Evolutionary conservation across 2,329 filamentous ascomycete genomes (phyloP).

Genomic region (Colletotrichum australisinense): DNA sequence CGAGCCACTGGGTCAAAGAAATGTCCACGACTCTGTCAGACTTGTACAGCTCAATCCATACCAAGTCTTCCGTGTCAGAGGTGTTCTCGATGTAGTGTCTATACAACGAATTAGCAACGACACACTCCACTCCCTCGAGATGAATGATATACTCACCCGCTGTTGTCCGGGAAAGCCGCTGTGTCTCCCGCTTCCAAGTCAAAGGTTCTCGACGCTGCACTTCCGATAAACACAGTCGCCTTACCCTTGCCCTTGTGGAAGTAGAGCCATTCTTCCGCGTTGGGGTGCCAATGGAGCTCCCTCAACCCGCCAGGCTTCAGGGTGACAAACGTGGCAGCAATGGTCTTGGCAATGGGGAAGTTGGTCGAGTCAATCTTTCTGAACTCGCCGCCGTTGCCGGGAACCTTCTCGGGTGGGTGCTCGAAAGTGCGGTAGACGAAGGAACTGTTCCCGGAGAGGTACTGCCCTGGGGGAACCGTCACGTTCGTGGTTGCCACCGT

Average conservation of each 20-base stretch:
- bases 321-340: slow-evolving; percentile 73
- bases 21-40: slow-evolving; percentile 75
- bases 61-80: slow-evolving; percentile 70
- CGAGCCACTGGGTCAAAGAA: slow-evolving; percentile 75
- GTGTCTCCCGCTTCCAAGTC: slow-evolving; percentile 76
- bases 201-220: slow-evolving; percentile 71
- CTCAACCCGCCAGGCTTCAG: slow-evolving; percentile 72
- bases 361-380: slow-evolving; percentile 75
- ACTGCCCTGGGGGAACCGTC: slow-evolving; percentile 51
- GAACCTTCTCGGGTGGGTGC: slow-evolving; percentile 66
- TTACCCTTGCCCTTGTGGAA: slow-evolving; percentile 72
- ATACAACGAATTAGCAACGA: not conserved
- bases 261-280: slow-evolving; percentile 78
- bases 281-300: slow-evolving; percentile 78
- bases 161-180: slow-evolving; percentile 75
- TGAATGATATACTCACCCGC: slow-evolving; percentile 50
- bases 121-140: not conserved
- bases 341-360: slow-evolving; percentile 73
- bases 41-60: slow-evolving; percentile 79
- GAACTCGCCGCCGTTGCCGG: slow-evolving; percentile 71
- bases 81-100: slow-evolving; percentile 78
- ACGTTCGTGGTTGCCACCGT: slow-evolving; percentile 62
- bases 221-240: slow-evolving; percentile 74
- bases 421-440: slow-evolving; percentile 71
- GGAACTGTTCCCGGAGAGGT: slow-evolving; percentile 63